Conservation (phyloP, 2,329 filamentous ascomycete genomes). For the Myriosclerotinia curreyana region DNA sequence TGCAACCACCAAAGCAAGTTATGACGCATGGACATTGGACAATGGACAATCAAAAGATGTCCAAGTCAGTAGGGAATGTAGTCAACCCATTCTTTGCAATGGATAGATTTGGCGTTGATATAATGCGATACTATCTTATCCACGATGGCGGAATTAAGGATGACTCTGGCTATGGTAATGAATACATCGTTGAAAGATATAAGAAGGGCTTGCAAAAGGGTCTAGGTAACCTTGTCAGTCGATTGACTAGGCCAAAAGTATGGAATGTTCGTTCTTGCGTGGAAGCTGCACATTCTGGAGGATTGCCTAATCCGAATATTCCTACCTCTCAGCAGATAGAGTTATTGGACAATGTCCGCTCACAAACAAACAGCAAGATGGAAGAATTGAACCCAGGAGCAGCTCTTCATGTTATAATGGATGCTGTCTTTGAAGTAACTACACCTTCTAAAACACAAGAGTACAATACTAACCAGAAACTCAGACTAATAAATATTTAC, state of each 20-base stretch:
- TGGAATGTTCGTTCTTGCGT: conserved; percentile 63
- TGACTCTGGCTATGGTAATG: conserved; percentile 84
- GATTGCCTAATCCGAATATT: conserved; percentile 8
- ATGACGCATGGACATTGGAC: conserved; percentile 96
- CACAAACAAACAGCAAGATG: conserved; percentile 55
- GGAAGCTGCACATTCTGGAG: conserved; percentile 33
- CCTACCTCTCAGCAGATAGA: conserved; percentile 41
- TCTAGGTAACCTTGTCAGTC: conserved; percentile 75
- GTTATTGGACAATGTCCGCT: conserved; percentile 43
- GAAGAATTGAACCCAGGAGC: conserved; percentile 58
- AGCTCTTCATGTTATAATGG: conserved; percentile 64
- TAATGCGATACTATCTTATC: conserved; percentile 85
- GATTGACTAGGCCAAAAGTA: conserved; percentile 64
- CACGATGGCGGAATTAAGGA: conserved; percentile 72
- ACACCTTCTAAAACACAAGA: background rate
- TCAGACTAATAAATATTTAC: conserved; percentile 66
- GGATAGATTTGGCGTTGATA: conserved; percentile 82
- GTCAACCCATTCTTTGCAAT: conserved; percentile 92
- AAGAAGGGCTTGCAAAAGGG: conserved; percentile 73
- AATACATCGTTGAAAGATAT: conserved; percentile 70
- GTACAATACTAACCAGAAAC: background rate
- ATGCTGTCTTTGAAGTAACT: conserved; percentile 56
- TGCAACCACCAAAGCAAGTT: conserved; percentile 75
- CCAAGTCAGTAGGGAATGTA: conserved; percentile 90
- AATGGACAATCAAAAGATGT: conserved; percentile 89